phyloP scores from a whole-genome alignment of 805 yeast genomes.

The Teunomyces lycoperdinae region DNA sequence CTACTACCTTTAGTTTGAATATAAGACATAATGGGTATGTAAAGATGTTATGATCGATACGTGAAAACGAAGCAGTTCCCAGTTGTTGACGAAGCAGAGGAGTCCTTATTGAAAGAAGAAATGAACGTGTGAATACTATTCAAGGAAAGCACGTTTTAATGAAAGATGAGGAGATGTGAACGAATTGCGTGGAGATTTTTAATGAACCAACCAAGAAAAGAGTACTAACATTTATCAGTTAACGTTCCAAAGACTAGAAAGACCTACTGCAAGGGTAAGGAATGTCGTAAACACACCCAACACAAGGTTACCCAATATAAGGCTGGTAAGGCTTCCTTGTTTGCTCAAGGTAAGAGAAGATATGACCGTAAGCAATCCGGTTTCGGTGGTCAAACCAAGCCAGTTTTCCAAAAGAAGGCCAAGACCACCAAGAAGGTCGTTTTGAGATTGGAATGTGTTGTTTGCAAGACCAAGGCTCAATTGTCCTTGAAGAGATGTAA shows the following conservation, averaged over 20 bases:
- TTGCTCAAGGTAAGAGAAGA: constrained; percentile 99
- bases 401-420: constrained; percentile 99
- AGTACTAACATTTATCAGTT: constrained; percentile 54
- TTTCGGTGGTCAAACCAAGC: constrained; percentile 99
- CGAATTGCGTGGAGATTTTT: background rate
- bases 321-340: constrained; percentile 99
- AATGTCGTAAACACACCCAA: constrained; percentile 99
- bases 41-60: background rate
- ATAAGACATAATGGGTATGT: constrained; percentile 25
- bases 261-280: constrained; percentile 99
- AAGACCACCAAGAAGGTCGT: constrained; percentile 99
- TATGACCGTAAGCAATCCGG: constrained; percentile 99
- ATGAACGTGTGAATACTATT: background rate
- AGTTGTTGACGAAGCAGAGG: background rate
- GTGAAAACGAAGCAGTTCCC: background rate
- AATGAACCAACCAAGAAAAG: background rate
- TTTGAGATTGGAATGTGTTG: constrained; percentile 97
- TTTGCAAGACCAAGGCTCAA: constrained; percentile 98
- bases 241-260: constrained; percentile 99
- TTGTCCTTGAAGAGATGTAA: constrained; percentile 98
- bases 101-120: background rate
- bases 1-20: constrained; percentile 5
- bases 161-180: background rate
- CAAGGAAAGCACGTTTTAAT: background rate
- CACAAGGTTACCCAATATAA: constrained; percentile 99